Conservation (phyloP, 768 basidiomycete genomes). For the Russula virescens region DNA sequence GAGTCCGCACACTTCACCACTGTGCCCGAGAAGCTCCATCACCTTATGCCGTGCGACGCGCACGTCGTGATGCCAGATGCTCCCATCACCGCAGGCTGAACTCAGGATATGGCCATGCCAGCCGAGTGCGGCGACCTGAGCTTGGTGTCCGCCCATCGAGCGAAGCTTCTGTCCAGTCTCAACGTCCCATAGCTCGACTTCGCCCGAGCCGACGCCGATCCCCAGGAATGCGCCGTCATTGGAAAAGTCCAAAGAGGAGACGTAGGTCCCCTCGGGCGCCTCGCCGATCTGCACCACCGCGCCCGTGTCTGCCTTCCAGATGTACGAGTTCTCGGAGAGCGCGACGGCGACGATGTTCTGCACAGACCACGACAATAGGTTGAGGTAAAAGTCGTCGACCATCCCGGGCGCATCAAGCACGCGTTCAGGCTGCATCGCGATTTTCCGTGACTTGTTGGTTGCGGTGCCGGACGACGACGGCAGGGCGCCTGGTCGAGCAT, state of each 20-base stretch:
- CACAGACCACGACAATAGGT: conserved; percentile 84
- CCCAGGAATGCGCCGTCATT: conserved; percentile 78
- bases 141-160: conserved; percentile 86
- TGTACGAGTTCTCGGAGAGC: conserved; percentile 78
- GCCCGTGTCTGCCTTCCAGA: conserved; percentile 92
- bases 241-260: conserved; percentile 74
- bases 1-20: conserved; percentile 90
- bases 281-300: conserved; percentile 73
- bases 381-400: conserved; percentile 96
- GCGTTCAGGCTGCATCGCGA: conserved; percentile 84
- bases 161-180: conserved; percentile 72
- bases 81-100: conserved; percentile 88
- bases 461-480: conserved; percentile 57
- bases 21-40: conserved; percentile 87
- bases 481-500: conserved; percentile 59
- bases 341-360: conserved; percentile 88
- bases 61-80: conserved; percentile 96
- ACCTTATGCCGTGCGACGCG: conserved; percentile 63
- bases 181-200: conserved; percentile 94
- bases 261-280: conserved; percentile 68
- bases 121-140: conserved; percentile 74
- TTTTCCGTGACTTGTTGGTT: conserved; percentile 71
- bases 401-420: conserved; percentile 93
- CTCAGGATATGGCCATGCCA: conserved; percentile 87
- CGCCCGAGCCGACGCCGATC: conserved; percentile 72